Evolutionary conservation across 2,329 filamentous ascomycete species (phyloP).

Genomic region (Davidsoniella virescens): DNA sequence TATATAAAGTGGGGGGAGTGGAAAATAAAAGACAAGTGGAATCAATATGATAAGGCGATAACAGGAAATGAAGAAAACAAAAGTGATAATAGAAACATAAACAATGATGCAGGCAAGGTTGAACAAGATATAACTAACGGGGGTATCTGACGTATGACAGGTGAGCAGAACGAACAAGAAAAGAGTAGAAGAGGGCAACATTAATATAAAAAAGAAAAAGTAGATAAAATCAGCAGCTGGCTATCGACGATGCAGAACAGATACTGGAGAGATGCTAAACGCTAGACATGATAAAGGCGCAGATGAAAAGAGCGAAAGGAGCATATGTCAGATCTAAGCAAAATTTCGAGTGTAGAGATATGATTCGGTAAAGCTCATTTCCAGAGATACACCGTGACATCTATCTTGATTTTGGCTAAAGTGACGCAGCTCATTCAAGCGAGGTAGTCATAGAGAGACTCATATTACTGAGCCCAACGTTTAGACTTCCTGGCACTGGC

Average conservation of each 20-base stretch:
- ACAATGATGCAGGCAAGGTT: background rate
- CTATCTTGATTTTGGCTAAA: no score
- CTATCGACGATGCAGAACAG: no score
- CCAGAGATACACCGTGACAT: no score
- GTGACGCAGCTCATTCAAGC: no score
- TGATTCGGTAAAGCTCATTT: no score
- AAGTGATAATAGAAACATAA: background rate
- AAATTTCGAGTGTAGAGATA: no score
- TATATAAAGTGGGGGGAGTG: background rate
- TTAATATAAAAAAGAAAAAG: background rate
- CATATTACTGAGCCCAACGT: no score
- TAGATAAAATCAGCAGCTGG: background rate
- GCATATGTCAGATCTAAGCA: no score
- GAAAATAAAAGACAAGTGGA: background rate
- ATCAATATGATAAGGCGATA: background rate
- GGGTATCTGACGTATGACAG: constrained; percentile 4
- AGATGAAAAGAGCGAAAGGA: background rate
- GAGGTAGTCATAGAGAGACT: no score
- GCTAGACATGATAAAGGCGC: background rate
- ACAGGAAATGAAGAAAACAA: background rate
- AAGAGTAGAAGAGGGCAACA: background rate
- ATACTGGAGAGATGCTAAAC: background rate
- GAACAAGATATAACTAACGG: background rate
- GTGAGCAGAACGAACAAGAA: background rate
- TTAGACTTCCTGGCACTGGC: background rate